phyloP scores from a whole-genome alignment of 768 basidiomycete species.

The Tephrocybe sp. region DNA sequence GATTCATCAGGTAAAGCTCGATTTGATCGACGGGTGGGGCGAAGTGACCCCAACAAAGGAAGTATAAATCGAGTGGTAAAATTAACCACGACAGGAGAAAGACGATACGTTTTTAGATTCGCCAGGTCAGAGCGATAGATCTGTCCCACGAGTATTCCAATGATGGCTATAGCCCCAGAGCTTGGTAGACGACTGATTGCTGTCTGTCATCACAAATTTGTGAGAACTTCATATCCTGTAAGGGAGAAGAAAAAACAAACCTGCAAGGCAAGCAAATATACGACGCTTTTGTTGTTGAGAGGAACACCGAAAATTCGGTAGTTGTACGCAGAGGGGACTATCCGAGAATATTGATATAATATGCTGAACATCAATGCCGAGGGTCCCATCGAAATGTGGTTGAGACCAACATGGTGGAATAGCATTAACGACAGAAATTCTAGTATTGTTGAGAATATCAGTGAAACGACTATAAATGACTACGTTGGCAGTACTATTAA shows the following conservation, averaged over 20 bases:
- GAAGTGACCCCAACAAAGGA: conserved; percentile 66
- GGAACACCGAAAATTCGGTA: conserved; percentile 74
- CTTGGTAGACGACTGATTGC: conserved; percentile 65
- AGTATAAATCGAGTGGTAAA: conserved; percentile 57
- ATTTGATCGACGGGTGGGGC: conserved; percentile 63
- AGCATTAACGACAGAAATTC: conserved; percentile 66
- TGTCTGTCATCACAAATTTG: conserved; percentile 44
- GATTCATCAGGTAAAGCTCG: conserved; percentile 68
- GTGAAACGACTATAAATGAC: conserved; percentile 77
- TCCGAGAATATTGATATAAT: conserved; percentile 77
- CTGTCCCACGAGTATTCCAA: conserved; percentile 71
- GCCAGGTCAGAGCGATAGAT: conserved; percentile 83
- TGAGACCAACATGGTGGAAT: conserved; percentile 65
- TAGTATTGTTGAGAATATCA: conserved; percentile 60
- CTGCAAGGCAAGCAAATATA: conserved; percentile 70
- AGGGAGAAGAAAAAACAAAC: conserved; percentile 33
- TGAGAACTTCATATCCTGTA: not conserved
- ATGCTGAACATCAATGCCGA: conserved; percentile 75
- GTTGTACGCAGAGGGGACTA: conserved; percentile 73
- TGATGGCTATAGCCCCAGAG: conserved; percentile 55
- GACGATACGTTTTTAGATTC: conserved; percentile 74
- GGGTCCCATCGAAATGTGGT: conserved; percentile 74
- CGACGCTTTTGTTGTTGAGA: conserved; percentile 73
- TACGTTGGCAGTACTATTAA: conserved; percentile 24
- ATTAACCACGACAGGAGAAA: conserved; percentile 56